phyloP scores from a whole-genome alignment of 2,329 filamentous ascomycete genomes.

The Pseudogymnoascus sp. region DNA sequence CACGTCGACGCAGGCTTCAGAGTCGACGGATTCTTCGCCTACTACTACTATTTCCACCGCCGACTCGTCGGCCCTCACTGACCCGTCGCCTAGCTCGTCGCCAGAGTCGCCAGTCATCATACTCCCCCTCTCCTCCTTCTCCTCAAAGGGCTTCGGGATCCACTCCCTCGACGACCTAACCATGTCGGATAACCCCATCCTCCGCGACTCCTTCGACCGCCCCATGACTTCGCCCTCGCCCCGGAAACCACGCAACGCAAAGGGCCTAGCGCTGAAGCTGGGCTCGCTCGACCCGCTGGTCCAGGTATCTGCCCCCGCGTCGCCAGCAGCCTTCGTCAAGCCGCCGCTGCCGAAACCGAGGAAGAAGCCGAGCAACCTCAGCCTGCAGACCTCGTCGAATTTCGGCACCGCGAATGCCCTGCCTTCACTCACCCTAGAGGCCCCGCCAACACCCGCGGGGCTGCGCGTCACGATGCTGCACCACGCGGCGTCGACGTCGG shows the following conservation, averaged over 20 bases:
- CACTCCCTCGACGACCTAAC: constrained; percentile 29
- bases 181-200: constrained; percentile 22
- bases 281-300: constrained; percentile 40
- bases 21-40: constrained; percentile 87
- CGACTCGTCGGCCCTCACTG: constrained; percentile 81
- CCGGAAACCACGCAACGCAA: constrained; percentile 70
- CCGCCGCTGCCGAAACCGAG: constrained; percentile 58
- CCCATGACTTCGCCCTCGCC: constrained; percentile 62
- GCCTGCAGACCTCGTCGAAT: constrained; percentile 59
- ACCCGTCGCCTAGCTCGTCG: constrained; percentile 84
- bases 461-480: constrained; percentile 4
- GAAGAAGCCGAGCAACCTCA: constrained; percentile 68
- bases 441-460: constrained; percentile 13
- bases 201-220: constrained; percentile 29
- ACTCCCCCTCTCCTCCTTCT: constrained; percentile 61
- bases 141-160: constrained; percentile 45
- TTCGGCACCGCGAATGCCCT: constrained; percentile 30
- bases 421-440: constrained; percentile 39
- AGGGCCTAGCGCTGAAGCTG: constrained; percentile 71
- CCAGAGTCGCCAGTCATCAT: constrained; percentile 80
- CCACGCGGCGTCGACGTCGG: constrained; percentile 4
- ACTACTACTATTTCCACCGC: constrained; percentile 90
- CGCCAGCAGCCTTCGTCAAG: constrained; percentile 71
- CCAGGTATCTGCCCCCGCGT: constrained; percentile 46
- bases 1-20: constrained; percentile 68